Conservation (phyloP, 139 green algal species). For the Chlamydomonas schloesseri region DNA sequence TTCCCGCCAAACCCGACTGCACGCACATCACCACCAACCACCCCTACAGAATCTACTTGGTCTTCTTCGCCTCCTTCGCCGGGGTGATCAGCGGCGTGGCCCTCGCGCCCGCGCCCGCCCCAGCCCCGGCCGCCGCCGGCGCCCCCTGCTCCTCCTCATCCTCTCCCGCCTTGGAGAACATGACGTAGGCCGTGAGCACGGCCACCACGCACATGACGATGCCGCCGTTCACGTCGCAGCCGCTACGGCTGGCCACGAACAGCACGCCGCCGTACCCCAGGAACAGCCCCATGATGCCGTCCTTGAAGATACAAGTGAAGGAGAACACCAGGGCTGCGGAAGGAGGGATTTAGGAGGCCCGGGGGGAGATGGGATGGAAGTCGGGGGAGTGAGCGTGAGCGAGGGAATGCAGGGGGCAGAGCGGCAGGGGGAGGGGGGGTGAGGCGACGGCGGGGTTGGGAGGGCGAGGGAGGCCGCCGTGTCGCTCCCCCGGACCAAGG, state of each 20-base stretch:
- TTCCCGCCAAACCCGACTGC: too few relatives aligned
- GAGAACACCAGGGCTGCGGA: not conserved
- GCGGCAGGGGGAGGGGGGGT: too few relatives aligned
- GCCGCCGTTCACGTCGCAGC: not conserved
- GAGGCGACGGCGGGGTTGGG: too few relatives aligned
- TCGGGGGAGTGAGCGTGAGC: not conserved
- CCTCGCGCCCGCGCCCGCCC: too few relatives aligned
- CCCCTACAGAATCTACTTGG: too few relatives aligned
- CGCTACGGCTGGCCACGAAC: not conserved
- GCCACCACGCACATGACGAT: slow-evolving; percentile 13
- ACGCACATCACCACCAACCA: too few relatives aligned
- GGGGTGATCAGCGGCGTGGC: too few relatives aligned
- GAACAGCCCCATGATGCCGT: not conserved
- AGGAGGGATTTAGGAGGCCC: not conserved
- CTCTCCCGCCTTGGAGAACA: not conserved
- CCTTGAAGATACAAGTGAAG: not conserved
- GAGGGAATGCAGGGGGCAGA: not conserved
- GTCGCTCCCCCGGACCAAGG: too few relatives aligned
- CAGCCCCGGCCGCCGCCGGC: too few relatives aligned
- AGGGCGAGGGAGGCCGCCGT: too few relatives aligned
- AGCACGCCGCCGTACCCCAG: not conserved
- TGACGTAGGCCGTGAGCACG: not conserved
- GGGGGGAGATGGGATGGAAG: not conserved
- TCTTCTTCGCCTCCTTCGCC: not conserved
- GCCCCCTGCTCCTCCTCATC: not conserved